phyloP scores from a whole-genome alignment of 2,329 filamentous ascomycete species.

The Colletotrichum acutatum region DNA sequence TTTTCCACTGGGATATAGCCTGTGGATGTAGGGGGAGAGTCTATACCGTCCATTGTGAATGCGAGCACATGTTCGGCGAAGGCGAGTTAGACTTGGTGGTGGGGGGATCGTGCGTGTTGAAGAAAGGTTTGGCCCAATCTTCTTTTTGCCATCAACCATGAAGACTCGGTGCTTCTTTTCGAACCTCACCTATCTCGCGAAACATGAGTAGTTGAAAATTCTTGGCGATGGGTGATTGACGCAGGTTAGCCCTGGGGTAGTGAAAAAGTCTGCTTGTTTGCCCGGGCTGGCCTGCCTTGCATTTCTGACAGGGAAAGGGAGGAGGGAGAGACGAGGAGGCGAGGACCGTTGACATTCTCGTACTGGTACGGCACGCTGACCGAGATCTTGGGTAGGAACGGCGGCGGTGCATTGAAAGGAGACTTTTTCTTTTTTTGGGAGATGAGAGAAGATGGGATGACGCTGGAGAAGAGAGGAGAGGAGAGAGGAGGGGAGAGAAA shows the following conservation, averaged over 20 bases:
- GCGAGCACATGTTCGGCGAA: background rate
- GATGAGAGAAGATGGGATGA: conserved; percentile 7
- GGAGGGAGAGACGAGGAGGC: background rate
- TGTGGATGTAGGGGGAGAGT: background rate
- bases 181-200: background rate
- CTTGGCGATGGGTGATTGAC: background rate
- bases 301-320: too few relatives aligned
- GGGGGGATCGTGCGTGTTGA: background rate
- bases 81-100: background rate
- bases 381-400: background rate
- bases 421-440: background rate
- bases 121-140: background rate
- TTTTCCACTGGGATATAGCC: background rate
- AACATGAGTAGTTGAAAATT: background rate
- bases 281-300: conserved; percentile 4
- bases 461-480: background rate
- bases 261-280: background rate
- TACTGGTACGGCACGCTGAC: conserved; percentile 1
- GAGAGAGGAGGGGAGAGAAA: background rate
- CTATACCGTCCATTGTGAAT: background rate
- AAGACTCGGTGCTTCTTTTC: background rate
- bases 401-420: background rate
- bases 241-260: conserved; percentile 2
- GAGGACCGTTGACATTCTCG: background rate
- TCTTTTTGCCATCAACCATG: background rate